phyloP scores from a whole-genome alignment of 1,139 yeast species.

The Torulaspora globosa region DNA sequence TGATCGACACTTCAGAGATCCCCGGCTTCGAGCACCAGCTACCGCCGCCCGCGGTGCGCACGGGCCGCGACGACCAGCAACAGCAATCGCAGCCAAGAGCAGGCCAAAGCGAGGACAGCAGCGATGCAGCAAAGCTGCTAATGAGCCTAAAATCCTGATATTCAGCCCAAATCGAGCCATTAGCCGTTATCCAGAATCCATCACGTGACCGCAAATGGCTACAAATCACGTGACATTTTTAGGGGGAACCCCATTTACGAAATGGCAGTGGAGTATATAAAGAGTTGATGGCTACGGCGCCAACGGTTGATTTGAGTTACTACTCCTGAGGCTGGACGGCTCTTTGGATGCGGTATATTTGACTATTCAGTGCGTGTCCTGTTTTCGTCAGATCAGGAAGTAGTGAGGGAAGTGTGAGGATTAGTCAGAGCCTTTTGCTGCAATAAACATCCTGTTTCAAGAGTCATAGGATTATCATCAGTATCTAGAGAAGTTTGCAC shows the following conservation, averaged over 20 bases:
- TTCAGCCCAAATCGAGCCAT: neutral
- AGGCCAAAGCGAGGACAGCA: slow-evolving; percentile 23
- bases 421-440: neutral
- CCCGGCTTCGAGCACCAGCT: slow-evolving; percentile 11
- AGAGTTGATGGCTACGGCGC: slow-evolving; percentile 4
- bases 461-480: slow-evolving; percentile 1
- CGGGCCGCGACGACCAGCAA: slow-evolving; percentile 1
- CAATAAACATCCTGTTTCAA: neutral
- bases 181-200: too few species aligned
- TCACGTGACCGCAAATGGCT: neutral
- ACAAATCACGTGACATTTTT: neutral
- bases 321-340: neutral
- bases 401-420: neutral
- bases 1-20: slow-evolving; percentile 9
- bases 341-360: neutral
- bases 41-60: slow-evolving; percentile 13
- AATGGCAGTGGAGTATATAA: slow-evolving; percentile 4
- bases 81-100: slow-evolving; percentile 12
- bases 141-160: slow-evolving; percentile 28
- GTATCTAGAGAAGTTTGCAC: slow-evolving; percentile 7
- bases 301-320: neutral
- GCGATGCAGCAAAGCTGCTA: slow-evolving; percentile 30
- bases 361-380: neutral
- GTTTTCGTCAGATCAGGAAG: neutral
- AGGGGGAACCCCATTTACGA: neutral